Evolutionary conservation across 2,329 filamentous ascomycete genomes (phyloP), one percentile per base, ranked within the genome.

Genomic region (Arthrobotrys entomopaga): DNA sequence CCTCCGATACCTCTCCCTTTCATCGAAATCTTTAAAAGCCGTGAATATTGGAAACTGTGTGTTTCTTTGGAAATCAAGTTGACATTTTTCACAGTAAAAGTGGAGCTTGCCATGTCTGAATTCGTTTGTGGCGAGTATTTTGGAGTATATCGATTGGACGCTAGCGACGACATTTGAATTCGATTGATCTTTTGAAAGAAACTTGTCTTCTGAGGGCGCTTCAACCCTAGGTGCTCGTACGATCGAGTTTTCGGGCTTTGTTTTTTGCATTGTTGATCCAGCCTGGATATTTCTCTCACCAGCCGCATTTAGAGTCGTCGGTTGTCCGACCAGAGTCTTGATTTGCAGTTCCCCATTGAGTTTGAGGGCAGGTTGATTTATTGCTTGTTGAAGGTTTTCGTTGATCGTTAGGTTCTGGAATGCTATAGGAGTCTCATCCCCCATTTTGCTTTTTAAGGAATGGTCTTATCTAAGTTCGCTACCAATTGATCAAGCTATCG

Each of bases 11-110:
- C 15, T 54, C 50, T 54, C 50, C n/a, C 24, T 54, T 4, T 54
- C 50, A 38, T 54, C 50, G 5, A 54, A 54, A 16, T 38, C n/a
- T 38, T 16, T 13, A 54, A 38, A 54, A 2, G 15, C 24, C 1
- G 13, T n/a, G n/a, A 54, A 54, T 15, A 38, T 19, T 16, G 50
- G 50, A 13, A 54, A 54, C 16, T 34, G 50, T 8, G 50, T 54
- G 24, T 34, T 13, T 10, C 26, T 34, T 2, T 20, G 15, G 15
- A 15, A 10, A 38, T 38, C 34, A 10, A 20, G 22, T 26, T 54
- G 22, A 16, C 50, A 54, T 16, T 34, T 26, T 7, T 16, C 15
- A 16, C 50, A 54, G 5, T 16, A 54, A 13, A 34, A 54, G n/a
- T 16, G 24, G 24, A 54, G 50, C 15, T 38, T 34, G 26, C 50